Base-by-base conservation (phyloP, 192 early-diverging fungal species). In the Gryganskiella cystojenkinii region DNA sequence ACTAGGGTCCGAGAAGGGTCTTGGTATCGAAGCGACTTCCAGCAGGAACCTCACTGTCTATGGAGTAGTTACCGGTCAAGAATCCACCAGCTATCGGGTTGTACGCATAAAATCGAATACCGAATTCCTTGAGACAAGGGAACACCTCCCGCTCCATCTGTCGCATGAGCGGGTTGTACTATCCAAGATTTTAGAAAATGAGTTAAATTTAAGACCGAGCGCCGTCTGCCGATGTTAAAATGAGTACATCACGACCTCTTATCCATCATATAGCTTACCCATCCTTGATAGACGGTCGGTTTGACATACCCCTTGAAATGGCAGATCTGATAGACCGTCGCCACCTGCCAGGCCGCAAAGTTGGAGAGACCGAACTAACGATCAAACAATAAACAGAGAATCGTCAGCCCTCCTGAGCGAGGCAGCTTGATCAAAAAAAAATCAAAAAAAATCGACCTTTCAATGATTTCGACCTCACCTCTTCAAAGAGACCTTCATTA, bases 61-160 rank as follows among this genome's bases (percentile, higher is more conserved):
- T 54, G 19, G 14, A 15, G 28, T 70, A 70, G 9, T 70, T 61
- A 45, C 67, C 67, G 45, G 67, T 55, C 40, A 70, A 54, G 35
- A 70, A 70, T 40, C 67, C 67, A 6, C 17, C 33, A 20, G 7
- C 7, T 3, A 40, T 40, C 37, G 86, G 86, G 68, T 89, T 89
- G 83, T 88, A 89, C 2, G 80, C 84, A 56, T 89, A 90, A 56
- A 90, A 90, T 24, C 84, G 74, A 53, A 89, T 83, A 30, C 74
- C 70, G 30, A 90, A 67, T 31, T 79, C 69, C 2, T 80, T 66
- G 19, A 90, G 64, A 54, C 87, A 89, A 11, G 87, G 85, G 47
- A 90, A 66, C 4, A 90, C 70, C 65, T 88, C 88, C 0, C 31
- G 74, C 44, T 78, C 74, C 22, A 78, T 43, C 20, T 61, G 73